Evolutionary conservation across 306 rosid genomes (phyloP).

Genomic region (Cicer judaicum): DNA sequence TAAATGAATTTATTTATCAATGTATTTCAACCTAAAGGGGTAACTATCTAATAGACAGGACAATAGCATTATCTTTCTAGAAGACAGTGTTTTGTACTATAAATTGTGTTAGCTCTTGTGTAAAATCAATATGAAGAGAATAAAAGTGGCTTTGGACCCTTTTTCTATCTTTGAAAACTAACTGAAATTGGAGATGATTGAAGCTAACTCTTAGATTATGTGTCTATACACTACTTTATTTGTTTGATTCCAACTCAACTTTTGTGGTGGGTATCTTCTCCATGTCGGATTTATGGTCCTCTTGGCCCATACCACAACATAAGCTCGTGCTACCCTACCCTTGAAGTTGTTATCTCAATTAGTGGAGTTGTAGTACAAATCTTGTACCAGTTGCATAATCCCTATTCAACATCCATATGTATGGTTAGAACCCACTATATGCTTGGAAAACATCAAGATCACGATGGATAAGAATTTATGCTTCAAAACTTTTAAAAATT

Average conservation of each 20-base stretch:
- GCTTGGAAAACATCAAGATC: too few relatives aligned
- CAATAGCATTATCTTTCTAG: slow-evolving; percentile 22
- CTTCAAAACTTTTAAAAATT: too few relatives aligned
- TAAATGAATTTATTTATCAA: too few relatives aligned
- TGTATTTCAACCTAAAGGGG: background rate
- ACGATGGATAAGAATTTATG: too few relatives aligned
- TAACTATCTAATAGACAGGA: background rate
- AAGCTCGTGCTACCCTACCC: slow-evolving; percentile 39
- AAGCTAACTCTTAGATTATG: slow-evolving; percentile 41
- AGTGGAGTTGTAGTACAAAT: slow-evolving; percentile 48
- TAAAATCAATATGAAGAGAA: slow-evolving; percentile 50
- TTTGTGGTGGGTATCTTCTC: slow-evolving; percentile 48
- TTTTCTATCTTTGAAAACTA: slow-evolving; percentile 24
- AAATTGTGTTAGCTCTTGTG: slow-evolving; percentile 49
- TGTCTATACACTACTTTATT: slow-evolving; percentile 43
- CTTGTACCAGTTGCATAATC: background rate
- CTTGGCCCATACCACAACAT: slow-evolving; percentile 41
- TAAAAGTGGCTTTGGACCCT: slow-evolving; percentile 37
- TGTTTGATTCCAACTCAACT: slow-evolving; percentile 36
- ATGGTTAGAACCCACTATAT: too few relatives aligned
- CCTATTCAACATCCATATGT: too few relatives aligned
- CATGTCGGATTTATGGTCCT: slow-evolving; percentile 40
- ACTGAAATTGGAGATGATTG: slow-evolving; percentile 48
- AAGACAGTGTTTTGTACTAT: slow-evolving; percentile 13
- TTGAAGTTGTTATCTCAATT: slow-evolving; percentile 15